Evolutionary conservation across 768 basidiomycete species (phyloP), one percentile per base, ranked within the genome.

Genomic region (Pleurotus djamor): DNA sequence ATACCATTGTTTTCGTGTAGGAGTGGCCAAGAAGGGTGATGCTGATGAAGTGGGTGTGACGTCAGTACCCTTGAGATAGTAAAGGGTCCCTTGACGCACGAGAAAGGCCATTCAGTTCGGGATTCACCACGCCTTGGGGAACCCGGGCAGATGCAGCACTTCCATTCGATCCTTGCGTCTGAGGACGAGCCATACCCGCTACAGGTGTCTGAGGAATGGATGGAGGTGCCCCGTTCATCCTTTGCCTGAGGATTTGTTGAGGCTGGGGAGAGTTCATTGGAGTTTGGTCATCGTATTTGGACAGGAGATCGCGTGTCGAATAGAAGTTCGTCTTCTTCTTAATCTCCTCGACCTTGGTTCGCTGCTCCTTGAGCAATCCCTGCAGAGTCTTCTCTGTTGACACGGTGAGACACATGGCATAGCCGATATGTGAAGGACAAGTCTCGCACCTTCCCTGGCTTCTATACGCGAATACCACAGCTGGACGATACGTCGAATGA

Each of bases 271-370:
- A 41, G 9, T 65, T 70, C 1, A 69, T 60, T 2, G 79, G 68
- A 14, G 74, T 60, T 4, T 74, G 66, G 38, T 91, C 91, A 63
- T 96, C 96, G 66, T 97, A 98, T 59, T 87, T 85, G 69, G 96
- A 94, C 14, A 99, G 79, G 48, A 99, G 79, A 65, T 89, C 92
- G 55, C 91, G 87, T 33, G 95, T 99, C 9, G 85, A 85, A 69
- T 99, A 93, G 72, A 92, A 99, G 65, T 98, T 96, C 1, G 96
- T 98, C 71, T 92, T 94, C 77, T 94, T 94, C 81, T 99, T 99
- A 64, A 98, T 92, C 65, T 97, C 96, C 63, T 96, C 94, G 38
- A 99, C 83, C 68, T 92, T 94, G 21, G 81, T 79, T 16, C 92
- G 88, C 62, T 96, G 94, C 66, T 89, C 79, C 67, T 88, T 89